Conservation (phyloP, 2,329 filamentous ascomycete species). For the Lojkania enalia region DNA sequence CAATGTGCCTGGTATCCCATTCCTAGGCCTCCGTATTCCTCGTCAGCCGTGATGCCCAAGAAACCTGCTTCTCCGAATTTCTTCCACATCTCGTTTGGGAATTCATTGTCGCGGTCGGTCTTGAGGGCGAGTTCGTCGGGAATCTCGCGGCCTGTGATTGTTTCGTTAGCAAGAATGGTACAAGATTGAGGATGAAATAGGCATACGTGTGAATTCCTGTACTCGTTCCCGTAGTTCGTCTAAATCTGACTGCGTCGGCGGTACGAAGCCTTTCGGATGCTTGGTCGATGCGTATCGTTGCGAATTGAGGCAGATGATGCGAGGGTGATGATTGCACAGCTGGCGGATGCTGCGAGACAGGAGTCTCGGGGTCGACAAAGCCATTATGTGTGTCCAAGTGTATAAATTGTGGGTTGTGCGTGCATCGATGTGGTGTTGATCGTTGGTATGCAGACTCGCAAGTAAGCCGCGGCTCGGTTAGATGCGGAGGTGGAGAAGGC, state of each 20-base stretch:
- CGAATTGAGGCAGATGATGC: constrained; percentile 19
- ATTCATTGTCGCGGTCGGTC: constrained; percentile 86
- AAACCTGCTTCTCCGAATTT: constrained; percentile 91
- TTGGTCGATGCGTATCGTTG: constrained; percentile 64
- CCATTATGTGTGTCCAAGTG: constrained; percentile 28
- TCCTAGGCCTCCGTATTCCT: constrained; percentile 83
- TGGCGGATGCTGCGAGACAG: constrained; percentile 47
- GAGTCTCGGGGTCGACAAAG: constrained; percentile 37
- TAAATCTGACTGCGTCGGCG: constrained; percentile 73
- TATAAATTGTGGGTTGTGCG: too few species aligned
- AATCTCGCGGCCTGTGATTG: constrained; percentile 71
- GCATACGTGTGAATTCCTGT: constrained; percentile 75
- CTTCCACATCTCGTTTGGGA: constrained; percentile 88
- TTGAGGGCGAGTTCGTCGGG: constrained; percentile 76
- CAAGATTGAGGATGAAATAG: neutral
- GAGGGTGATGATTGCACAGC: constrained; percentile 25
- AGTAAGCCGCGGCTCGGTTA: too few species aligned
- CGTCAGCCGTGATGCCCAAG: constrained; percentile 89
- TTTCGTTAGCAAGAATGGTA: neutral
- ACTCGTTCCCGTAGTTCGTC: constrained; percentile 80
- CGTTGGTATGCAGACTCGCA: too few species aligned
- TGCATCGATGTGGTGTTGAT: too few species aligned
- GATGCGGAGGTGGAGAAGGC: too few species aligned
- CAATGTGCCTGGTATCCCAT: constrained; percentile 98
- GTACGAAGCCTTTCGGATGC: constrained; percentile 67